Evolutionary conservation across 2,329 filamentous ascomycete genomes (phyloP).

Genomic region (Hypoxylon rubiginosum): DNA sequence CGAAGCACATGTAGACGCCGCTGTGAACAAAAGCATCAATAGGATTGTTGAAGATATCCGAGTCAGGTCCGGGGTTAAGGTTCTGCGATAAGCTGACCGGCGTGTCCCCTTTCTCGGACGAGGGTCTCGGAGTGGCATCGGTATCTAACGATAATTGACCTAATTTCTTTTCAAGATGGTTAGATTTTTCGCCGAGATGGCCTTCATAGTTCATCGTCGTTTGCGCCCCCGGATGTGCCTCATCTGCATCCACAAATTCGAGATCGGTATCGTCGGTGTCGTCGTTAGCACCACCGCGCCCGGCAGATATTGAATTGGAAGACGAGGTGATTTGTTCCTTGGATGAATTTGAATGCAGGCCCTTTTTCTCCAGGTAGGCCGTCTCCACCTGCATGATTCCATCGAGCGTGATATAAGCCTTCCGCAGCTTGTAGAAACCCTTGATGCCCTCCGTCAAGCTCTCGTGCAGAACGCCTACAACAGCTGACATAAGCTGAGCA

Average conservation of each 20-base stretch:
- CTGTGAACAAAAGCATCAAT: constrained; percentile 92
- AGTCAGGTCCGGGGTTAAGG: constrained; percentile 64
- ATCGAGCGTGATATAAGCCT: constrained; percentile 87
- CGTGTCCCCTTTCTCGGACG: constrained; percentile 1
- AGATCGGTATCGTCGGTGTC: constrained; percentile 57
- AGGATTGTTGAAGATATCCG: constrained; percentile 77
- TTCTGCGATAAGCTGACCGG: constrained; percentile 8
- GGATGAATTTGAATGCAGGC: constrained; percentile 46
- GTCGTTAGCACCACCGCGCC: constrained; percentile 40
- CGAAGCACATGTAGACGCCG: constrained; percentile 90
- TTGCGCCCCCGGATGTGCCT: constrained; percentile 59
- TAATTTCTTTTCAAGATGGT: constrained; percentile 47
- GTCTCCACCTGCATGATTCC: constrained; percentile 81
- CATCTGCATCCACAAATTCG: constrained; percentile 70
- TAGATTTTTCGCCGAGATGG: constrained; percentile 55
- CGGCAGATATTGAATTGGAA: constrained; percentile 40
- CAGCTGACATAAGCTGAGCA: constrained; percentile 88
- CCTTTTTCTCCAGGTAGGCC: constrained; percentile 60
- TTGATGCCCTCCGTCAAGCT: constrained; percentile 91
- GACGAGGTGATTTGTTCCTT: constrained; percentile 35
- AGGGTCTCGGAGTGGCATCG: constrained; percentile 16
- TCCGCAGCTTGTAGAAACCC: constrained; percentile 92
- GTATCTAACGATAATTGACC: constrained; percentile 44
- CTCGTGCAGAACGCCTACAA: constrained; percentile 91
- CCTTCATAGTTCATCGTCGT: constrained; percentile 64